Percentiles rank a stretch among this genome's conserved stretches.
phyloP scores from a whole-genome alignment of 345 rosid species.

The Acer negundo region DNA sequence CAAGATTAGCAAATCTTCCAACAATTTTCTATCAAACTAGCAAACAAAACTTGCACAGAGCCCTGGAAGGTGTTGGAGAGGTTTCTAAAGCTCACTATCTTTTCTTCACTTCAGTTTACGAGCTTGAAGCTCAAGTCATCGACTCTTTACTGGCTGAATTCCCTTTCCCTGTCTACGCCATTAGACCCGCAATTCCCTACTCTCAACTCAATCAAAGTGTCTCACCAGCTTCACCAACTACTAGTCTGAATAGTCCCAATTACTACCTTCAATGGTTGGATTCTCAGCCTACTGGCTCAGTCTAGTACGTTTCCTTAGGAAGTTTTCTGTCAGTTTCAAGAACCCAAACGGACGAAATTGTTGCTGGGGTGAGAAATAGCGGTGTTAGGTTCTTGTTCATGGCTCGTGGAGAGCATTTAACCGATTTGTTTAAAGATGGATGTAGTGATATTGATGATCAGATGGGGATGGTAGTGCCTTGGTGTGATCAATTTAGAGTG shows the following conservation, averaged over 20 bases:
- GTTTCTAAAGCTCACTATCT: conserved; percentile 31
- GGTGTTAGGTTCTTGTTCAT: conserved; percentile 41
- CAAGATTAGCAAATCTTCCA: background rate
- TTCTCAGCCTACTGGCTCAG: conserved; percentile 32
- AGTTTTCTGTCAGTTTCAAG: conserved; percentile 36
- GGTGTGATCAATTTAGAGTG: conserved; percentile 35
- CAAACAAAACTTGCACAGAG: background rate
- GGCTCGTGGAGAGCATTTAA: conserved; percentile 29
- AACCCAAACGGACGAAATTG: conserved; percentile 36
- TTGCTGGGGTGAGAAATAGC: conserved; percentile 29
- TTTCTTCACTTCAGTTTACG: conserved; percentile 31
- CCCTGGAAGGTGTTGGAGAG: conserved; percentile 17
- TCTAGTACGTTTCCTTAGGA: conserved; percentile 45
- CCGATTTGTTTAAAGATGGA: background rate
- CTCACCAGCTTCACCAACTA: background rate
- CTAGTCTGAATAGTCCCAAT: too few species aligned
- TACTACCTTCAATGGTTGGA: conserved; percentile 30
- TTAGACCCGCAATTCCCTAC: conserved; percentile 41
- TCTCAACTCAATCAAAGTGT: conserved; percentile 4
- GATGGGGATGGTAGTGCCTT: conserved; percentile 29
- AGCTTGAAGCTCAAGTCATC: conserved; percentile 34
- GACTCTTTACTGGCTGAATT: conserved; percentile 12
- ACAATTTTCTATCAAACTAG: background rate
- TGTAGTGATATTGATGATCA: background rate
- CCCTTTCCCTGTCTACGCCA: conserved; percentile 25